Percentiles rank a stretch among this genome's conserved stretches.
phyloP scores from a whole-genome alignment of 2,329 filamentous ascomycete species.

The Biscogniauxia marginata region DNA sequence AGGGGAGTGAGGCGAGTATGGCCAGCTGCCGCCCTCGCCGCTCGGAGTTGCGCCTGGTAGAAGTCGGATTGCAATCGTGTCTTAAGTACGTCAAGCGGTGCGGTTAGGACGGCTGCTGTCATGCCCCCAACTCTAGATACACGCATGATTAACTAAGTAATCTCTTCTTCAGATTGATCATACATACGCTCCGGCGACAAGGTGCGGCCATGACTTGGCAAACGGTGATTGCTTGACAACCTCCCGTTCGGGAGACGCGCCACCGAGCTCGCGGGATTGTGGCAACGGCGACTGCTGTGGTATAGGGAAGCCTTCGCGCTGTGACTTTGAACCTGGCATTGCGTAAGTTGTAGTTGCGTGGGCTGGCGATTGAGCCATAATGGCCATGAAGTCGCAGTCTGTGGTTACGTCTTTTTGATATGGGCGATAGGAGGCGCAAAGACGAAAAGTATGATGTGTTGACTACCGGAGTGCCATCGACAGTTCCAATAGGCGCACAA shows the following conservation, averaged over 20 bases:
- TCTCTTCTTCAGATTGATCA: constrained; percentile 1
- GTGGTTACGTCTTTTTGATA: neutral
- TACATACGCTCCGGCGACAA: constrained; percentile 83
- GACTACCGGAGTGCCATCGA: neutral
- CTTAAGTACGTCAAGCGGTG: constrained; percentile 90
- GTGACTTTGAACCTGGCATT: constrained; percentile 22
- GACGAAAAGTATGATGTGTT: neutral
- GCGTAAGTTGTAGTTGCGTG: constrained; percentile 15
- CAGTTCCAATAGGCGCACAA: neutral
- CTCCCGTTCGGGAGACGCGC: constrained; percentile 46
- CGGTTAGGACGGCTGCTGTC: constrained; percentile 88
- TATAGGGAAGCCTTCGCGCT: constrained; percentile 17
- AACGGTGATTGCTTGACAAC: constrained; percentile 46
- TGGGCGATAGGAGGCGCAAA: neutral
- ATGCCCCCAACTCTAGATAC: constrained; percentile 74
- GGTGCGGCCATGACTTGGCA: constrained; percentile 85
- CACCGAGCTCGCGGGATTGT: constrained; percentile 63
- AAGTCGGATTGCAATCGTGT: constrained; percentile 92
- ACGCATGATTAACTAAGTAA: constrained; percentile 9
- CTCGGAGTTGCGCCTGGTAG: constrained; percentile 79
- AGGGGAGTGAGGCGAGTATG: constrained; percentile 60
- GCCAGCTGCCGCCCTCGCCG: constrained; percentile 61
- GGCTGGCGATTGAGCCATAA: constrained; percentile 18
- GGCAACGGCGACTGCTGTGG: constrained; percentile 38
- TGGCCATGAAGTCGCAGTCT: neutral